A percentile compares a stretch with the other conserved stretches of the same genome.
phyloP scores from a whole-genome alignment of 1,139 yeast genomes.

The Yamadazyma aaseri region DNA sequence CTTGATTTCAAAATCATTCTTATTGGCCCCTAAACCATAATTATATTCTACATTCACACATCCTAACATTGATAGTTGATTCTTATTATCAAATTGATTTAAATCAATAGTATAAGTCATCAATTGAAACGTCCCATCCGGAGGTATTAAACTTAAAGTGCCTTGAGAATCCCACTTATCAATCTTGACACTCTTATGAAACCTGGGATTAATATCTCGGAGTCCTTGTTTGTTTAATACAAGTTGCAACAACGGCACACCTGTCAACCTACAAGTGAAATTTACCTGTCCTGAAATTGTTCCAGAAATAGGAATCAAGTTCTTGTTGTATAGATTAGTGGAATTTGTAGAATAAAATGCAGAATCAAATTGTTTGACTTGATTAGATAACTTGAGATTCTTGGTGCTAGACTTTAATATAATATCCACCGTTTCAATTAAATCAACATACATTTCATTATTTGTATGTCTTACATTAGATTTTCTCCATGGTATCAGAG shows the following conservation, averaged over 20 bases:
- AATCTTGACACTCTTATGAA: constrained; percentile 59
- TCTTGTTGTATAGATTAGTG: constrained; percentile 12
- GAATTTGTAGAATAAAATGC: constrained; percentile 32
- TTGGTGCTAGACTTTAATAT: constrained; percentile 24
- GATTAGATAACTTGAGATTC: constrained; percentile 10
- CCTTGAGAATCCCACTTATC: constrained; percentile 46
- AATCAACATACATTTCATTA: constrained; percentile 81
- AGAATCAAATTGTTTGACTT: constrained; percentile 28
- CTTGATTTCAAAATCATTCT: constrained; percentile 75
- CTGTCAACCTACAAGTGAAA: constrained; percentile 68
- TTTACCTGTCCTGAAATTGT: constrained; percentile 64
- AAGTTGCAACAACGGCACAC: constrained; percentile 70
- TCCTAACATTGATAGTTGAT: constrained; percentile 41
- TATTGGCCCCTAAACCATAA: constrained; percentile 57
- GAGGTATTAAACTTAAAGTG: constrained; percentile 71
- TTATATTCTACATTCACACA: constrained; percentile 58
- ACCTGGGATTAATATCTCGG: constrained; percentile 47
- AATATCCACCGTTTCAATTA: constrained; percentile 58
- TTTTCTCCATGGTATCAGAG: constrained; percentile 68
- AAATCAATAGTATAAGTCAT: constrained; percentile 65
- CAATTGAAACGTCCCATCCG: constrained; percentile 74
- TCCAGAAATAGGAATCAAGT: constrained; percentile 49
- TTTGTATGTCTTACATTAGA: constrained; percentile 62
- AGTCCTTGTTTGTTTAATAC: constrained; percentile 42
- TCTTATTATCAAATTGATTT: constrained; percentile 16